phyloP scores from a whole-genome alignment of 176 grass and related monocot genomes.

The Bonia amplexicaulis region DNA sequence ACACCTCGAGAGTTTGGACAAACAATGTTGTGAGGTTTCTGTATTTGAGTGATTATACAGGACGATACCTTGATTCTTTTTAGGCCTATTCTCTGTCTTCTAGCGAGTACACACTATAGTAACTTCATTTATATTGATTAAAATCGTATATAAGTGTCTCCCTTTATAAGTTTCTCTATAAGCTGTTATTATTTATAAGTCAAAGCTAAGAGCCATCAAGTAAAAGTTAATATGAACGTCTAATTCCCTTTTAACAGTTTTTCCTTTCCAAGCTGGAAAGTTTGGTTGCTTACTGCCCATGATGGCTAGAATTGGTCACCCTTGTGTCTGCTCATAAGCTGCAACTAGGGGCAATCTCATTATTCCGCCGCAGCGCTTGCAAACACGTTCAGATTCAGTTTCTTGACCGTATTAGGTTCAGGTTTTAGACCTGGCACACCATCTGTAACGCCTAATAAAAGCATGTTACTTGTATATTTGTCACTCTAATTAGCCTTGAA shows the following conservation, averaged over 20 bases:
- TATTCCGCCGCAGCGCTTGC: neutral
- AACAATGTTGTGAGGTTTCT: constrained; percentile 45
- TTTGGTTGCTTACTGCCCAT: neutral
- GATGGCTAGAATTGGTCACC: neutral
- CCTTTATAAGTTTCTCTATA: too few species aligned
- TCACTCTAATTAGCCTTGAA: neutral
- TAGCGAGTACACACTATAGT: too few species aligned
- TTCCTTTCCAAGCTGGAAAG: neutral
- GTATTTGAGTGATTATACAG: constrained; percentile 79
- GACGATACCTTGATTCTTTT: constrained; percentile 39
- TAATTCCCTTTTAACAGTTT: neutral
- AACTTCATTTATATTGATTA: too few species aligned
- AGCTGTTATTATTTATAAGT: too few species aligned
- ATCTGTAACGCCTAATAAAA: neutral
- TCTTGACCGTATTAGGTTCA: neutral
- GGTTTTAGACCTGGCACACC: neutral
- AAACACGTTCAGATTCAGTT: neutral
- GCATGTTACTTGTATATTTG: neutral
- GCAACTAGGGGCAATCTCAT: neutral
- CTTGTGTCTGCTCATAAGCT: neutral
- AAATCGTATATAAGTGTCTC: too few species aligned
- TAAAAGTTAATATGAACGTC: too few species aligned
- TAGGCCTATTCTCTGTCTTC: neutral
- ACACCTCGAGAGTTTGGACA: constrained; percentile 24
- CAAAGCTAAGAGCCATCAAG: too few species aligned